phyloP scores from a whole-genome alignment of 148 eudicot species.

The Chenopodium suecicum region DNA sequence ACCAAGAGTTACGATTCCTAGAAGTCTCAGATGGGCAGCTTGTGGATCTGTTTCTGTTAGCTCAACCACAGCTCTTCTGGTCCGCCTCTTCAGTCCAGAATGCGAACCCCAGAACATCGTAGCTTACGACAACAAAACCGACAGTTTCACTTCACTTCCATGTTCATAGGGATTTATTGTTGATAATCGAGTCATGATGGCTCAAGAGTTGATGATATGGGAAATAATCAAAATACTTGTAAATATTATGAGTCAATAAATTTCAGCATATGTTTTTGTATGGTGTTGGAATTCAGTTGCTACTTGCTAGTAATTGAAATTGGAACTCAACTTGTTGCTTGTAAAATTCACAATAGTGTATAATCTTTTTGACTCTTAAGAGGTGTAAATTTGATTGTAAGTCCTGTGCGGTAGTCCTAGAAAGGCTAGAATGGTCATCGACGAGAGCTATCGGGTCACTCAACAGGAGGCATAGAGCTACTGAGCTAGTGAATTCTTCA shows the following conservation, averaged over 20 bases:
- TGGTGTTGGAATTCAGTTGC: neutral
- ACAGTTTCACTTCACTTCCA: neutral
- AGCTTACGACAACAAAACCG: conserved; percentile 45
- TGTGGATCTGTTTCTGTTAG: conserved; percentile 72
- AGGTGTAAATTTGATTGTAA: no score
- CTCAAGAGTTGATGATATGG: neutral
- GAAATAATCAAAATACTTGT: neutral
- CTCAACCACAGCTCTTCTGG: conserved; percentile 67
- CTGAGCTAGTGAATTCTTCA: no score
- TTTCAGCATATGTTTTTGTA: no score
- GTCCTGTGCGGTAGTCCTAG: no score
- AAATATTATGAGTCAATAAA: neutral
- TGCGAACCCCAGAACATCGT: conserved; percentile 95
- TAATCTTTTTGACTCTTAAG: neutral
- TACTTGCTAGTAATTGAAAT: no score
- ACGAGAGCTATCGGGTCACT: no score
- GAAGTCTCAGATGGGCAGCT: conserved; percentile 91
- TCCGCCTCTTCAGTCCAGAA: conserved; percentile 85
- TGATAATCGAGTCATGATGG: neutral
- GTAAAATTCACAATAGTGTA: no score
- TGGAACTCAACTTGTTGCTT: no score
- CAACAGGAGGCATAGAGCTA: no score
- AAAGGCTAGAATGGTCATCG: no score
- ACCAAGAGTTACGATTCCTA: conserved; percentile 72
- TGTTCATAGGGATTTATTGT: neutral